Evolutionary conservation across 257 asterid genomes (phyloP).

Genomic region (Fraxinus americana): DNA sequence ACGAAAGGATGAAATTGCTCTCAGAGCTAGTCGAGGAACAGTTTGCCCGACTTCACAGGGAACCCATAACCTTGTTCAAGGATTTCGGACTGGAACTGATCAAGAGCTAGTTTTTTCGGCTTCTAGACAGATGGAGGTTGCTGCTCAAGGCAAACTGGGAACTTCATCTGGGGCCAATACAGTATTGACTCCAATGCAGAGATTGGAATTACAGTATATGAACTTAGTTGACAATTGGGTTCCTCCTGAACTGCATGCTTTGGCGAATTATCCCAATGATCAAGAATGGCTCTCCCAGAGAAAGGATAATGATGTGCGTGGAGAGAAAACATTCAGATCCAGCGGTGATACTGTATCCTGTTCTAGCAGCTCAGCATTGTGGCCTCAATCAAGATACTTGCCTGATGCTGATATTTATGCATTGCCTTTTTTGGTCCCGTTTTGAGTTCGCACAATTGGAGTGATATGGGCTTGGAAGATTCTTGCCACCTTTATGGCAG

Average conservation of each 20-base stretch:
- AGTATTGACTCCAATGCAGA: constrained; percentile 34
- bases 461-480: background rate
- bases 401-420: constrained; percentile 57
- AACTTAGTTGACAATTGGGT: constrained; percentile 47
- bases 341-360: constrained; percentile 28
- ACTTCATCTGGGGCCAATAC: background rate
- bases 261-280: constrained; percentile 28
- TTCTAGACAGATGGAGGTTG: constrained; percentile 15
- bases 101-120: constrained; percentile 19
- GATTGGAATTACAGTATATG: constrained; percentile 31
- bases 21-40: constrained; percentile 8
- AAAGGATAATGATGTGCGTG: constrained; percentile 11
- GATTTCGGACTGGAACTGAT: constrained; percentile 9
- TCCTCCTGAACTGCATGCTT: constrained; percentile 34
- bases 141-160: constrained; percentile 24
- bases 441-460: constrained; percentile 32
- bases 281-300: constrained; percentile 56
- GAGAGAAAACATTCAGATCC: constrained; percentile 25
- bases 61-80: background rate
- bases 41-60: constrained; percentile 10
- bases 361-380: constrained; percentile 30
- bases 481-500: background rate
- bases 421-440: constrained; percentile 64
- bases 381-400: constrained; percentile 54
- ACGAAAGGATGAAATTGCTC: constrained; percentile 3